Conservation (phyloP, 352 stramenopile genomes). For the Pythium vanterpoolii region DNA sequence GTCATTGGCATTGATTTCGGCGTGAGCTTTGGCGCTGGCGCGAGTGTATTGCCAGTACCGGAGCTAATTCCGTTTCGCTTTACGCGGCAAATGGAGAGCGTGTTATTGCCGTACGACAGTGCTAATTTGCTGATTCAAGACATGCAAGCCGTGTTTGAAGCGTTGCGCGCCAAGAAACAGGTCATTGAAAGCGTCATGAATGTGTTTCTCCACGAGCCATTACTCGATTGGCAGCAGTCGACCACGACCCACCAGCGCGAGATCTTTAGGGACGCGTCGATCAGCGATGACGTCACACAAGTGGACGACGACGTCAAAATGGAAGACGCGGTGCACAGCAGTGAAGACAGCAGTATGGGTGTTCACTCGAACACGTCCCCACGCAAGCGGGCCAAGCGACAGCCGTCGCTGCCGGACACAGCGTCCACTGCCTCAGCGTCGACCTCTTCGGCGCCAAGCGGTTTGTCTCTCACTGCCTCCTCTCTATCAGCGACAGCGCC, state of each 20-base stretch:
- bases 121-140: slow-evolving; percentile 65
- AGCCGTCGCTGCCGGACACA: not conserved
- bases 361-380: not conserved
- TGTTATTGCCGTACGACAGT: slow-evolving; percentile 70
- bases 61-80: slow-evolving; percentile 91
- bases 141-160: slow-evolving; percentile 83
- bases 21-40: slow-evolving; percentile 87
- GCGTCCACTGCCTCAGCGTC: slow-evolving; percentile 1
- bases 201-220: slow-evolving; percentile 88
- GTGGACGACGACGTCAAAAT: slow-evolving; percentile 15
- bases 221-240: slow-evolving; percentile 88
- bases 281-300: slow-evolving; percentile 19
- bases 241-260: slow-evolving; percentile 58
- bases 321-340: not conserved
- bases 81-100: slow-evolving; percentile 73
- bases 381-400: slow-evolving; percentile 10
- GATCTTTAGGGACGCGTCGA: slow-evolving; percentile 39
- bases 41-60: slow-evolving; percentile 79
- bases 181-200: slow-evolving; percentile 89
- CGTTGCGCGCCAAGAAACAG: slow-evolving; percentile 77
- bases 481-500: slow-evolving; percentile 1
- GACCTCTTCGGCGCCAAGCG: slow-evolving; percentile 6
- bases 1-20: slow-evolving; percentile 92
- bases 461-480: not conserved
- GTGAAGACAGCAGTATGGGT: not conserved